These are phyloP conservation scores for Lolium rigidum DNA, from an alignment of 176 grass and related monocot genomes.

Conservation along the genomic window DNA sequence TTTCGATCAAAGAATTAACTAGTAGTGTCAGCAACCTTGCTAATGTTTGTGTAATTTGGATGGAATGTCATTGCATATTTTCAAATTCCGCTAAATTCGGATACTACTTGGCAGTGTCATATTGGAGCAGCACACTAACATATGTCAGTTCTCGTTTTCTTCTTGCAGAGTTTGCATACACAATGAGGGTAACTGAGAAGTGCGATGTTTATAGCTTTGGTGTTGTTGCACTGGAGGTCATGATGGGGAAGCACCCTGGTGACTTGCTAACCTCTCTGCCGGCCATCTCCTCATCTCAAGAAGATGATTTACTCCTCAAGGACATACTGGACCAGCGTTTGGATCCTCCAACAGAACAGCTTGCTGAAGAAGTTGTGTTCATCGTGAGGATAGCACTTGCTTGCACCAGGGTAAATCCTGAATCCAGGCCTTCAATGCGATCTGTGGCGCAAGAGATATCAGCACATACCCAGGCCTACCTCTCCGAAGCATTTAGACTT, in stretches of 20 bases:
- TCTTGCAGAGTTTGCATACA: conserved; percentile 87
- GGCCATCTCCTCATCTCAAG: conserved; percentile 49
- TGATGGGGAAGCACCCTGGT: conserved; percentile 91
- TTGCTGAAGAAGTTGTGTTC: conserved; percentile 90
- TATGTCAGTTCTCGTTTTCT: not conserved
- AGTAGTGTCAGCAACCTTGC: too few species aligned
- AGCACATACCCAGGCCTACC: conserved; percentile 63
- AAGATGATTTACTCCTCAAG: conserved; percentile 64
- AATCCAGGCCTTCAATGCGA: conserved; percentile 76
- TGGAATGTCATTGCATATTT: too few species aligned
- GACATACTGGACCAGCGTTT: conserved; percentile 72
- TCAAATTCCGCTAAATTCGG: not conserved
- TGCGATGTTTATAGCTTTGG: conserved; percentile 93
- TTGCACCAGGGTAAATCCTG: conserved; percentile 67
- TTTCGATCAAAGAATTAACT: too few species aligned
- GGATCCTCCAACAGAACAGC: conserved; percentile 61
- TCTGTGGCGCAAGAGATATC: conserved; percentile 82
- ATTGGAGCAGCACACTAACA: not conserved
- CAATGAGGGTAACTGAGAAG: conserved; percentile 87
- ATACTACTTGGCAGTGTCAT: not conserved
- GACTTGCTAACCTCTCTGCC: conserved; percentile 67
- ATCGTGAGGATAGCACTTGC: conserved; percentile 68
- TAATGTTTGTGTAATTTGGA: too few species aligned
- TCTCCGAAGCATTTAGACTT: conserved; percentile 68
- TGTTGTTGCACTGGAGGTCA: conserved; percentile 72